These are phyloP conservation scores for Phialocephala sp. DNA, from an alignment of 2,329 filamentous ascomycete genomes.

Conservation along the genomic window DNA sequence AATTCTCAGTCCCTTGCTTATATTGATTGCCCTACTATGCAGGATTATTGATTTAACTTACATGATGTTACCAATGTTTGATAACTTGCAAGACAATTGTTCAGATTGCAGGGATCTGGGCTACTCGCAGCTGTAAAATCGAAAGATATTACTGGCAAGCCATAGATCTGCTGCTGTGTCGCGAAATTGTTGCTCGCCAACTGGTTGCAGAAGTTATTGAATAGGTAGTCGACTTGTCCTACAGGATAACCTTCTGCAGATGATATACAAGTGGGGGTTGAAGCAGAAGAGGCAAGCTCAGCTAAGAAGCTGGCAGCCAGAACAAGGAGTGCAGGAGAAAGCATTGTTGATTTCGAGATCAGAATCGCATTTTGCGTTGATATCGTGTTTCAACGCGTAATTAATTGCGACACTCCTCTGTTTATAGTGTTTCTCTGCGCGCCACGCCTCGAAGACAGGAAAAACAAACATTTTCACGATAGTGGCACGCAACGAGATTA, in stretches of 20 bases:
- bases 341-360: slow-evolving; percentile 8
- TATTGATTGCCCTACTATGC: background rate
- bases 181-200: slow-evolving; percentile 20
- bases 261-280: slow-evolving; percentile 21
- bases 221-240: slow-evolving; percentile 21
- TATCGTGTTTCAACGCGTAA: background rate
- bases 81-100: slow-evolving; percentile 16
- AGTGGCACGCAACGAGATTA: slow-evolving; percentile 7
- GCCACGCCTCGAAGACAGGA: background rate
- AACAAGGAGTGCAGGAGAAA: slow-evolving; percentile 15
- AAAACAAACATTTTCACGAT: slow-evolving; percentile 6
- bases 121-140: slow-evolving; percentile 13
- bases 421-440: slow-evolving; percentile 5
- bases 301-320: slow-evolving; percentile 8
- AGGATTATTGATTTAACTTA: slow-evolving; percentile 8
- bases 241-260: slow-evolving; percentile 19
- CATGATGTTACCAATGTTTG: slow-evolving; percentile 20
- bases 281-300: background rate
- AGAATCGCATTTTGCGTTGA: background rate
- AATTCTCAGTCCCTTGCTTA: background rate
- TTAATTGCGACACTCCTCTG: background rate
- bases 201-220: slow-evolving; percentile 23
- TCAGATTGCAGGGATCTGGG: slow-evolving; percentile 14
- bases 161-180: slow-evolving; percentile 11
- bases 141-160: slow-evolving; percentile 25